Conservation (phyloP, 2,329 filamentous ascomycete species). For the Diaporthe ampelina region DNA sequence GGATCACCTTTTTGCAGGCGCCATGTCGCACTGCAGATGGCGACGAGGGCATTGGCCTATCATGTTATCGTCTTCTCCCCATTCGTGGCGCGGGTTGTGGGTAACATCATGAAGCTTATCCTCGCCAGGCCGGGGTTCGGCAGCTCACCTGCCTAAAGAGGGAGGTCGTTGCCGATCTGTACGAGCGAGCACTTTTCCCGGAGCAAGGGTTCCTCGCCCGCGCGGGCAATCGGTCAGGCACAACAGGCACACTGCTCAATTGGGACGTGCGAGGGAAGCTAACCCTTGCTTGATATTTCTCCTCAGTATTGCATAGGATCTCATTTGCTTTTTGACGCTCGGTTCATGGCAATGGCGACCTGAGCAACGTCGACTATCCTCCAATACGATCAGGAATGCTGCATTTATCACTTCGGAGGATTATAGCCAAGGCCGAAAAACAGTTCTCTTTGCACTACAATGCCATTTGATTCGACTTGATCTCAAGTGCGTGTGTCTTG, state of each 20-base stretch:
- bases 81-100: slow-evolving; percentile 21
- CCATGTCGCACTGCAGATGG: slow-evolving; percentile 28
- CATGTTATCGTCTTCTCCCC: not conserved
- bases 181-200: not conserved
- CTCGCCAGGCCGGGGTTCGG: not conserved
- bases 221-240: not conserved
- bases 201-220: slow-evolving; percentile 3
- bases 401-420: not conserved
- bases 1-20: not conserved
- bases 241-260: not conserved
- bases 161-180: slow-evolving; percentile 12
- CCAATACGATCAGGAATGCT: not conserved
- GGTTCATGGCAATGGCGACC: not conserved
- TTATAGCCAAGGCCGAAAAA: not conserved
- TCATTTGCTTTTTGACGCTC: not conserved
- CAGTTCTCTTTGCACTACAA: too few relatives aligned
- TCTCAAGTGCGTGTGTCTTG: not conserved
- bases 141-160: not conserved
- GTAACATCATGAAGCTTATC: slow-evolving; percentile 27
- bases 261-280: not conserved
- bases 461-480: not conserved
- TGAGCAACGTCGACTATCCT: not conserved
- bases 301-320: not conserved
- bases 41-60: slow-evolving; percentile 30
- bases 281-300: not conserved